Evolutionary conservation across 2,329 filamentous ascomycete species (phyloP).

Genomic region (Gaeumannomyces tritici): DNA sequence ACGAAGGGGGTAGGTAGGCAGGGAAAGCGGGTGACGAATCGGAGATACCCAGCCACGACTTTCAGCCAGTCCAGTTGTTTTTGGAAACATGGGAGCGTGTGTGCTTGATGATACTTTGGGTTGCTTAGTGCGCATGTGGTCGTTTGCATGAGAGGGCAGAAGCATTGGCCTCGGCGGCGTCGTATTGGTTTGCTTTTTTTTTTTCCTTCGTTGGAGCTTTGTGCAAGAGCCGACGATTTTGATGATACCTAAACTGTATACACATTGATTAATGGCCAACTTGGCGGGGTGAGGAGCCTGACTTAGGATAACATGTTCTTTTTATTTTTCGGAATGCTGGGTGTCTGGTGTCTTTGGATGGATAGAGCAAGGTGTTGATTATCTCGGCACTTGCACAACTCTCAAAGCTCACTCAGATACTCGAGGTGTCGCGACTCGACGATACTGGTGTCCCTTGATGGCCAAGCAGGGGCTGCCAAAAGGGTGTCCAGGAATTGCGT

Average conservation of each 20-base stretch:
- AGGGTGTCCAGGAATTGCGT: background rate
- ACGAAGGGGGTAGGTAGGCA: no score
- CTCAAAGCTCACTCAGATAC: no score
- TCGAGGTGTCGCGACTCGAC: no score
- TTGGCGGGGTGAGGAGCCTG: background rate
- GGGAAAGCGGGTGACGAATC: no score
- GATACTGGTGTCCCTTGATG: background rate
- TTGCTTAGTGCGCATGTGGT: background rate
- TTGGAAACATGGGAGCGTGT: background rate
- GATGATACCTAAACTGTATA: background rate
- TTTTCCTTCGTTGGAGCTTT: no score
- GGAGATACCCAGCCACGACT: background rate
- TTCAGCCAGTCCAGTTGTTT: no score
- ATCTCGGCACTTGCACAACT: no score
- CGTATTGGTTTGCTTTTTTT: background rate
- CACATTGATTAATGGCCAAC: background rate
- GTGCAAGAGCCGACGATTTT: background rate
- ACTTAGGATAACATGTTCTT: background rate
- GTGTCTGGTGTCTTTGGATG: no score
- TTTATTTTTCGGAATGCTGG: no score
- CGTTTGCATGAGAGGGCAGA: background rate
- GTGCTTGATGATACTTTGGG: background rate
- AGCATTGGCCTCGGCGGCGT: background rate
- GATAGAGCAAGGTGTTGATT: no score
- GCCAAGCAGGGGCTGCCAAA: background rate